phyloP scores from a whole-genome alignment of 2,329 filamentous ascomycete species.

The Grosmannia penicillata region DNA sequence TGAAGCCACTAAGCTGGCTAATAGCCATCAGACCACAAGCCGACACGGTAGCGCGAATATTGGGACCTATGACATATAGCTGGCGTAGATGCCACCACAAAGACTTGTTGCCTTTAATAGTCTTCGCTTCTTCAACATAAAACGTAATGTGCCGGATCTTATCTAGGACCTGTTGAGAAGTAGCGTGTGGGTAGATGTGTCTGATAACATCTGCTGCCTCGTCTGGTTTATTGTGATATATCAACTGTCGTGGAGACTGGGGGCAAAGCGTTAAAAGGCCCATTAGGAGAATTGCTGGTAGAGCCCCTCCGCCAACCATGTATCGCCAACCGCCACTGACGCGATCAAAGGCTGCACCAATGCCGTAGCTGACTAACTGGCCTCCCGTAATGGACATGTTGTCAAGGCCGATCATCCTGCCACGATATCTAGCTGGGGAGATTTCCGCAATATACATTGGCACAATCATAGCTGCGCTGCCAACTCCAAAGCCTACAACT shows the following conservation, averaged over 20 bases:
- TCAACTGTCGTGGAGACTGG: slow-evolving; percentile 77
- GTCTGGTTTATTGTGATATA: slow-evolving; percentile 46
- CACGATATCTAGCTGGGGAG: slow-evolving; percentile 58
- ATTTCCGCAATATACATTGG: slow-evolving; percentile 82
- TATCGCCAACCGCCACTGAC: slow-evolving; percentile 54
- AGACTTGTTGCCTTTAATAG: not conserved
- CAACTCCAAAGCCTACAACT: slow-evolving; percentile 57
- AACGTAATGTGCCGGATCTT: slow-evolving; percentile 1
- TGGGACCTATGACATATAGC: not conserved
- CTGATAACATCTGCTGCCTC: slow-evolving; percentile 51
- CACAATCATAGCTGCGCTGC: slow-evolving; percentile 57
- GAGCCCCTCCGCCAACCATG: slow-evolving; percentile 75
- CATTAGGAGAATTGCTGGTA: slow-evolving; percentile 60
- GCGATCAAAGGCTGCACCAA: slow-evolving; percentile 60
- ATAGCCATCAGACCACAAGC: slow-evolving; percentile 2
- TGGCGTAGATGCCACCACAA: not conserved
- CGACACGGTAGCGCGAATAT: not conserved
- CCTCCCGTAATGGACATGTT: slow-evolving; percentile 73
- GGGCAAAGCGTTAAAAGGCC: slow-evolving; percentile 57
- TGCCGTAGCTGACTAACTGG: slow-evolving; percentile 73
- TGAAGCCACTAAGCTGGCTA: slow-evolving; percentile 20
- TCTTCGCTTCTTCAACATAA: not conserved
- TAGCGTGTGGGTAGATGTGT: slow-evolving; percentile 28
- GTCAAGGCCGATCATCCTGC: slow-evolving; percentile 66
- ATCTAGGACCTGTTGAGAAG: not conserved